Base-by-base conservation (phyloP, 257 asterid genomes). In the Solanum neorickii region DNA sequence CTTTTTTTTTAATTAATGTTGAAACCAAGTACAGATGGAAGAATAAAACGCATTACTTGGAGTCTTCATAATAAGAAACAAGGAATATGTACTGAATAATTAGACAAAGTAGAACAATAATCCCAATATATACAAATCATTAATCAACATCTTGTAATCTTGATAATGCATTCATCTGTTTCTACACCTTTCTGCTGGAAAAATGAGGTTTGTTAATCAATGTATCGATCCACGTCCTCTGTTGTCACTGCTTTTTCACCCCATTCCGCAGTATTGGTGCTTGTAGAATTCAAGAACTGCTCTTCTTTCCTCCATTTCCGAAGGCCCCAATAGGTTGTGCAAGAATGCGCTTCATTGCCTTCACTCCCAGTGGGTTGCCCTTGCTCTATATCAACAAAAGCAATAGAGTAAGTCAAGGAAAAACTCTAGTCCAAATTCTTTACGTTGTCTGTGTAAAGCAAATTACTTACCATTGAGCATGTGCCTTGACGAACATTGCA, bases 351-450 rank as follows among this genome's bases (percentile, higher is more conserved):
- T 90, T 93, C 92, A 94, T 89, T 37, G 94, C 98, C 95, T 92
- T 89, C 90, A 94, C 94, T 78, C 96, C 98, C 12, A 96, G 88
- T 2, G 98, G 98, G 75, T 92, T 96, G 59, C 86, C 62, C 90
- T 92, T 91, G 90, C 96, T 89, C 98, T 96, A 96, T 3, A 59
- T 86, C 27, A 88, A 84, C 9, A 29, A 18, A 84, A 56, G 25
- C 66, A 29, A 35, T 68, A 62, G 5, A 6, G 7, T 65, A 31
- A 65, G 39, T 65, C 65, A 0, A 65, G 76, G 15, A 65, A 62
- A 52, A 16, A 6, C 62, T 52, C n/a, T 56, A n/a, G n/a, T 18
- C 11, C 65, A 20, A 56, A 18, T 56, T 56, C n/a, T 56, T 56
- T 18, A 56, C n/a, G 5, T 56, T 56, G 12, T 56, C n/a, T 2